phyloP scores from a whole-genome alignment of 2,329 filamentous ascomycete genomes.

The Pestalotiopsis sp. region DNA sequence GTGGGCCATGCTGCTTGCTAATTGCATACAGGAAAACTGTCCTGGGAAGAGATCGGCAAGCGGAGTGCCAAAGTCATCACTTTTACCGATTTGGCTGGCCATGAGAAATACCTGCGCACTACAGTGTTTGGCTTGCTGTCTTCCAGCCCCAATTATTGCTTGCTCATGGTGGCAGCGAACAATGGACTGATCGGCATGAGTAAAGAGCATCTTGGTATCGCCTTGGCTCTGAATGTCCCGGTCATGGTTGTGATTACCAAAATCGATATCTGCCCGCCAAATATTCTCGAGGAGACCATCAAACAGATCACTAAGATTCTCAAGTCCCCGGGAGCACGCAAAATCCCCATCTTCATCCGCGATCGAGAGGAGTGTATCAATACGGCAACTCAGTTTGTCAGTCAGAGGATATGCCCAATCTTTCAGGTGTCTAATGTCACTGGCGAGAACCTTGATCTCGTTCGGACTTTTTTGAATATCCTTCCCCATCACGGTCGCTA shows the following conservation, averaged over 20 bases:
- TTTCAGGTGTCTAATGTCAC: conserved; percentile 99
- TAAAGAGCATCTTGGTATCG: conserved; percentile 95
- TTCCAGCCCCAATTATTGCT: conserved; percentile 93
- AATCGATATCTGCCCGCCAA: conserved; percentile 95
- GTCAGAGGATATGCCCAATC: conserved; percentile 90
- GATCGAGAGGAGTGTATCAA: conserved; percentile 89
- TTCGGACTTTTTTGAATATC: conserved; percentile 92
- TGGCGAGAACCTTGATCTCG: conserved; percentile 84
- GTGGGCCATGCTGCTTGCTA: neutral
- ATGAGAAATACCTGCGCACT: conserved; percentile 92
- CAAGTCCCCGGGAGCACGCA: conserved; percentile 88
- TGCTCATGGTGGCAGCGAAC: conserved; percentile 98
- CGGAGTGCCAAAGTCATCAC: conserved; percentile 95
- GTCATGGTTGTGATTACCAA: conserved; percentile 98
- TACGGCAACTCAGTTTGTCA: conserved; percentile 94
- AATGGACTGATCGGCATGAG: conserved; percentile 98
- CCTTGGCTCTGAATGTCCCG: conserved; percentile 89
- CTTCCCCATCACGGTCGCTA: conserved; percentile 93
- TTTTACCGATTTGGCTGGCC: conserved; percentile 92
- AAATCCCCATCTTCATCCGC: conserved; percentile 96
- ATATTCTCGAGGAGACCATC: conserved; percentile 92
- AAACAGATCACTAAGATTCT: conserved; percentile 89
- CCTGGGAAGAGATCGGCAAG: conserved; percentile 97
- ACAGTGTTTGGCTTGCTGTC: conserved; percentile 95
- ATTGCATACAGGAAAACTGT: conserved; percentile 56